phyloP scores from a whole-genome alignment of 1,284 basidiomycete species.

The Ceraceosorus guamensis region DNA sequence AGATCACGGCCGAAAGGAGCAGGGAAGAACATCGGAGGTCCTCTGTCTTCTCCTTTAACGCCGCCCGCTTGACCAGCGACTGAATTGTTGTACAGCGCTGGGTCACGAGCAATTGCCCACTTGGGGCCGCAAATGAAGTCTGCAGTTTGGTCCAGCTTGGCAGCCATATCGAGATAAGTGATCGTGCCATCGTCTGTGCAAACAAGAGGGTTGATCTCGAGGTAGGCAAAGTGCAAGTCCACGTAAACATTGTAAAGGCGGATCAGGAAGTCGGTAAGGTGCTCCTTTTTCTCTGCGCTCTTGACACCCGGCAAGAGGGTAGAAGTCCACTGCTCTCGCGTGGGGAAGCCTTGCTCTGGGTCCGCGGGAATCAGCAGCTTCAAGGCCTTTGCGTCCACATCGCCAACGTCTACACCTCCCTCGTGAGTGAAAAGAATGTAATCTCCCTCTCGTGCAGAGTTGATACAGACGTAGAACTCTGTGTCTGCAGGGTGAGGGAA shows the following conservation, averaged over 20 bases:
- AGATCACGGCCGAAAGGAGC: conserved; percentile 95
- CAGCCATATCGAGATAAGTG: conserved; percentile 98
- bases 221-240: conserved; percentile 76
- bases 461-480: conserved; percentile 98
- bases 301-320: conserved; percentile 35
- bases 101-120: conserved; percentile 94
- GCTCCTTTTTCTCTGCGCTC: conserved; percentile 35
- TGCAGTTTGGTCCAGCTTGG: conserved; percentile 93
- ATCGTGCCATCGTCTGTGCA: conserved; percentile 81
- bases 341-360: conserved; percentile 68
- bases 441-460: conserved; percentile 88
- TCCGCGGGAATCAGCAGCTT: conserved; percentile 74
- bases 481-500: conserved; percentile 86
- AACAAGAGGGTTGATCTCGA: conserved; percentile 98
- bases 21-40: conserved; percentile 95
- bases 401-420: conserved; percentile 96
- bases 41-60: conserved; percentile 51
- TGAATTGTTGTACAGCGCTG: conserved; percentile 59
- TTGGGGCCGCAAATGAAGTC: conserved; percentile 97
- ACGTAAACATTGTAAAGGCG: conserved; percentile 96
- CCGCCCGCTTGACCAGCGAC: conserved; percentile 52
- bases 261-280: conserved; percentile 68
- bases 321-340: conserved; percentile 59
- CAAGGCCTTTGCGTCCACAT: conserved; percentile 95
- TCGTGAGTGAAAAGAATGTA: conserved; percentile 97